Conservation (phyloP, 1,284 basidiomycete species). For the Papiliotrema laurentii region DNA sequence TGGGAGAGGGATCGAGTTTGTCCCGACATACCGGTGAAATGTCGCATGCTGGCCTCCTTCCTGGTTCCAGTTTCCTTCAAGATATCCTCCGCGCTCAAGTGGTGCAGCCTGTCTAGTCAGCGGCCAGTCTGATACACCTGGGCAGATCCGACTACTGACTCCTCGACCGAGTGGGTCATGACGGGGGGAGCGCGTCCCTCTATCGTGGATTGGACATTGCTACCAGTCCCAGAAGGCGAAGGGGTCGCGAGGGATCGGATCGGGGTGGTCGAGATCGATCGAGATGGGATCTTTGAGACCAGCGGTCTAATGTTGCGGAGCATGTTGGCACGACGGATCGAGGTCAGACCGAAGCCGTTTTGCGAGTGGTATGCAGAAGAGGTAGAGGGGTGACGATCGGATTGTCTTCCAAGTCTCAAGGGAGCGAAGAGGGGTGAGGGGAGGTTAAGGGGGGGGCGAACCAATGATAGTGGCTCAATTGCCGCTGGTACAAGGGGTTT, state of each 20-base stretch:
- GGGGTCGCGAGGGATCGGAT: conserved; percentile 29
- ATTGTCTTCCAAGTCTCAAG: no score
- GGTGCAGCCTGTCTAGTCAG: conserved; percentile 57
- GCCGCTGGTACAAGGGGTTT: background rate
- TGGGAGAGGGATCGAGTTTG: no score
- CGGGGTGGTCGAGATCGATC: conserved; percentile 23
- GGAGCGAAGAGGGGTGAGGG: background rate
- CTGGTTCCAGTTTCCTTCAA: conserved; percentile 67
- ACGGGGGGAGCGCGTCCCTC: conserved; percentile 54
- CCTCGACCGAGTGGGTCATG: conserved; percentile 44
- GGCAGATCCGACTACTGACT: conserved; percentile 28
- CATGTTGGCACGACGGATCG: no score
- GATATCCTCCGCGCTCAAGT: conserved; percentile 69
- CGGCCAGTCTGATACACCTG: background rate
- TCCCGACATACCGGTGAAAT: conserved; percentile 72
- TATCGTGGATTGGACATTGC: background rate
- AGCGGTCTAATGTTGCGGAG: conserved; percentile 40
- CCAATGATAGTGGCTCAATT: conserved; percentile 1
- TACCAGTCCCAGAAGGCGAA: no score
- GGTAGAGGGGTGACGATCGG: no score
- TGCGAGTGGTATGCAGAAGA: no score
- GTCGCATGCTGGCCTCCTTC: conserved; percentile 77
- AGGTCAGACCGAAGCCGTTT: no score
- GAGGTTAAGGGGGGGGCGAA: background rate
- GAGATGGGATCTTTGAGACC: conserved; percentile 23